Base-by-base conservation (phyloP, 2,329 filamentous ascomycete genomes). In the Aspergillus cejpii region DNA sequence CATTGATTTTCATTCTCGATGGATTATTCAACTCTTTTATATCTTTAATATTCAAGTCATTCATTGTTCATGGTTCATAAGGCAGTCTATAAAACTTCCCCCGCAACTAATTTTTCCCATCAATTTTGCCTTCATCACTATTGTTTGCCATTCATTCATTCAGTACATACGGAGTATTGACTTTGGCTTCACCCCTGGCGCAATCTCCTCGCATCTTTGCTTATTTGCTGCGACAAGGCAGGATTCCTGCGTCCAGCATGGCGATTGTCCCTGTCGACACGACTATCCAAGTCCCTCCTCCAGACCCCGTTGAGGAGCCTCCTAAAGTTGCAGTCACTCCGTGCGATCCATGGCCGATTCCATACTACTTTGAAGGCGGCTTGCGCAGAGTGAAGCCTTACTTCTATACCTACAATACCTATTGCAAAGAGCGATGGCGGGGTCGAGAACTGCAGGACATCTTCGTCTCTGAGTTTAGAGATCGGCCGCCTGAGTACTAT, bases 371-470 rank as follows among this genome's bases (percentile, higher is more conserved):
- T 50, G 84, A 95, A 57, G 83, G 84, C 55, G 89, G 87, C 6
- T 72, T 98, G 50, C 83, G 90, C 40, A 83, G 88, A 52, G 84
- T 96, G 24, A 77, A 76, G 34, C 91, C 91, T 3, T 97, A 98
- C 63, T 81, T 92, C 64, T 96, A 78, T 66, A 96, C 90, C 2
- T 96, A 96, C 74, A 94, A 95, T 63, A 96, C 91, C 0, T 88
- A 81, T 70, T 92, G 87, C 74, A 98, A 97, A 69, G 79, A 95
- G 70, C 78, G 92, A 66, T 98, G 92, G 92, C 79, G 91, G 43
- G 87, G 84, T 24, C 77, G 87, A 28, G 77, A 79, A 48, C 72
- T 98, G 37, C 74, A 95, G 41, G 88, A 96, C 38, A 86, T 98
- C 38, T 98, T 96, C 67, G 77, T 83, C 36, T 83, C 84, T 62